A percentile compares a stretch with the other conserved stretches of the same genome.
Evolutionary conservation across 2,329 filamentous ascomycete genomes (phyloP).

Genomic region (Talaromyces albobiverticillius): DNA sequence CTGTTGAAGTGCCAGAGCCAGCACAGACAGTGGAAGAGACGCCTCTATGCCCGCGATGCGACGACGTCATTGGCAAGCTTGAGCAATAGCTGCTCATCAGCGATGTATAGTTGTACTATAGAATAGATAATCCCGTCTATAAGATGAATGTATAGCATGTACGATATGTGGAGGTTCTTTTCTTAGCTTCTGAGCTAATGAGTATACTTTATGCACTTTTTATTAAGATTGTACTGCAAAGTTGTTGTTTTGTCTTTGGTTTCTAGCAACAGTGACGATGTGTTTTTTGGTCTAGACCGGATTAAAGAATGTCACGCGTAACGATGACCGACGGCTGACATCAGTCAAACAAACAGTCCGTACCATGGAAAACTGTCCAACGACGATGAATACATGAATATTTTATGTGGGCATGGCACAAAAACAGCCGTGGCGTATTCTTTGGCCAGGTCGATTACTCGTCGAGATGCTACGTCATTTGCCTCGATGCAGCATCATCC

Average conservation of each 20-base stretch:
- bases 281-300: too few relatives aligned
- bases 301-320: background rate
- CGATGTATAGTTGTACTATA: background rate
- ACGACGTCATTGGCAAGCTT: slow-evolving; percentile 56
- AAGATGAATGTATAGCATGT: background rate
- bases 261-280: too few relatives aligned
- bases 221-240: too few relatives aligned
- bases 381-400: too few relatives aligned
- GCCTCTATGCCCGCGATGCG: slow-evolving; percentile 69
- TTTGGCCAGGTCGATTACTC: background rate
- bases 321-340: slow-evolving; percentile 2
- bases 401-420: too few relatives aligned
- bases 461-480: background rate
- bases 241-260: too few relatives aligned
- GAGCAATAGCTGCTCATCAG: slow-evolving; percentile 11
- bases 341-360: background rate
- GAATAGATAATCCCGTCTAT: background rate
- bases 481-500: background rate
- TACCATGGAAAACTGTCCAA: too few relatives aligned
- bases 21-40: slow-evolving; percentile 54
- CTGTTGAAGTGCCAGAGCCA: slow-evolving; percentile 26
- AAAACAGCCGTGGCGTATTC: too few relatives aligned
- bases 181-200: too few relatives aligned
- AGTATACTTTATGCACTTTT: background rate
- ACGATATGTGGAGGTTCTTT: background rate